Conservation (phyloP, 257 asterid species). For the Primulina huaijiensis region DNA sequence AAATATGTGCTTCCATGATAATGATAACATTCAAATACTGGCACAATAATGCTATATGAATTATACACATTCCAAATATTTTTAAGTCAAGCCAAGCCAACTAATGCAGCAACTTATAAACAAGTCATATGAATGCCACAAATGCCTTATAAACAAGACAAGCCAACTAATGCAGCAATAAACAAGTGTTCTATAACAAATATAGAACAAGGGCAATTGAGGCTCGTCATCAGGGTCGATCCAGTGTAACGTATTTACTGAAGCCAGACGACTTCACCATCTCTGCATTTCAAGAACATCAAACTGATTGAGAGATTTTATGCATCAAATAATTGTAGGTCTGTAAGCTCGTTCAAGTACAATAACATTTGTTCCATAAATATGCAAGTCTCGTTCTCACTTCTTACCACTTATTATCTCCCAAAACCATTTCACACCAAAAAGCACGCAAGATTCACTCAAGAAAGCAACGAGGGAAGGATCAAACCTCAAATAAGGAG, state of each 20-base stretch:
- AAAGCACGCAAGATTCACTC: not conserved
- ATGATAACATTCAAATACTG: slow-evolving; percentile 7
- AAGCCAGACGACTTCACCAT: not conserved
- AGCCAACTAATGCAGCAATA: not conserved
- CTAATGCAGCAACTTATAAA: not conserved
- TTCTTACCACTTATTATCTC: not conserved
- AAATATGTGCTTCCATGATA: slow-evolving; percentile 6
- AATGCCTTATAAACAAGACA: too few relatives aligned
- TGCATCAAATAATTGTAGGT: not conserved
- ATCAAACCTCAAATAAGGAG: slow-evolving; percentile 84
- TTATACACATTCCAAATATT: not conserved
- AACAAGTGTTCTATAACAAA: not conserved
- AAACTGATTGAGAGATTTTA: not conserved
- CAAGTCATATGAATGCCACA: not conserved
- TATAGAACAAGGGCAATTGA: not conserved
- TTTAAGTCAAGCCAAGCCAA: not conserved
- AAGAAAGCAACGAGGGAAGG: not conserved
- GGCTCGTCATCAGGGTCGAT: not conserved
- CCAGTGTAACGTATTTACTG: not conserved
- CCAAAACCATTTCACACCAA: not conserved
- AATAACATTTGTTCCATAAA: not conserved
- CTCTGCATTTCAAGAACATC: not conserved
- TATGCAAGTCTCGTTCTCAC: not conserved
- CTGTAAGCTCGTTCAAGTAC: not conserved
- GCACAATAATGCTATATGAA: not conserved